Conservation (phyloP, 495 filamentous ascomycete genomes). For the Hypoxylon fragiforme region DNA sequence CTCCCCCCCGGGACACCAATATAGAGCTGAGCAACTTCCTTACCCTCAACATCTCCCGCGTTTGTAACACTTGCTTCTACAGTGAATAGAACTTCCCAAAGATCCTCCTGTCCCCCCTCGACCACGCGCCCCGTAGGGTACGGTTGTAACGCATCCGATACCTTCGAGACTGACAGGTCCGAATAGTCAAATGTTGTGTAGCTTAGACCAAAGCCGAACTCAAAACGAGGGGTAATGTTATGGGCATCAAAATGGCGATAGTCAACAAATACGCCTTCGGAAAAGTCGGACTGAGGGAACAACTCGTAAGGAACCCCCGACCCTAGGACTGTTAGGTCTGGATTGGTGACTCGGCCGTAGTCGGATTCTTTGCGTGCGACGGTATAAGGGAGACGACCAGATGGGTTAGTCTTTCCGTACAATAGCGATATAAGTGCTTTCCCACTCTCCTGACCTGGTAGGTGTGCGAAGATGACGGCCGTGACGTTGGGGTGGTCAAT, state of each 20-base stretch:
- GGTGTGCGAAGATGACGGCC: conserved; percentile 53
- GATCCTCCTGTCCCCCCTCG: conserved; percentile 52
- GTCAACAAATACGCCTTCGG: conserved; percentile 58
- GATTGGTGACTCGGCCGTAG: conserved; percentile 42
- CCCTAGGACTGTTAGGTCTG: neutral
- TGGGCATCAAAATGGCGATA: conserved; percentile 59
- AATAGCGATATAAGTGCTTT: conserved; percentile 52
- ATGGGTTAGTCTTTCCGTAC: conserved; percentile 54
- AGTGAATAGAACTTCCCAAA: conserved; percentile 51
- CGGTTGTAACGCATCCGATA: neutral
- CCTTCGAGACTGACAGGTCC: neutral
- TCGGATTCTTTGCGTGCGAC: conserved; percentile 57
- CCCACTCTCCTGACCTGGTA: conserved; percentile 56
- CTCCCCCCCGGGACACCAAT: conserved; percentile 50
- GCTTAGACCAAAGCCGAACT: conserved; percentile 65
- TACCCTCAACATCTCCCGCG: conserved; percentile 43
- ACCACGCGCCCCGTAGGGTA: conserved; percentile 36
- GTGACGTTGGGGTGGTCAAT: conserved; percentile 55
- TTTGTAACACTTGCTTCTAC: conserved; percentile 46
- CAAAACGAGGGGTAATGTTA: conserved; percentile 59
- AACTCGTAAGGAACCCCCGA: neutral
- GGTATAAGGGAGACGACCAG: conserved; percentile 63
- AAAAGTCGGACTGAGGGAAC: conserved; percentile 54
- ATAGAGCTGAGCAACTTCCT: conserved; percentile 59
- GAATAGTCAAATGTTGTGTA: conserved; percentile 59